A percentile compares a stretch with the other conserved stretches of the same genome.
These are phyloP conservation scores for Gossypium raimondii DNA, from an alignment of 345 rosid genomes.

Conservation along the genomic window DNA sequence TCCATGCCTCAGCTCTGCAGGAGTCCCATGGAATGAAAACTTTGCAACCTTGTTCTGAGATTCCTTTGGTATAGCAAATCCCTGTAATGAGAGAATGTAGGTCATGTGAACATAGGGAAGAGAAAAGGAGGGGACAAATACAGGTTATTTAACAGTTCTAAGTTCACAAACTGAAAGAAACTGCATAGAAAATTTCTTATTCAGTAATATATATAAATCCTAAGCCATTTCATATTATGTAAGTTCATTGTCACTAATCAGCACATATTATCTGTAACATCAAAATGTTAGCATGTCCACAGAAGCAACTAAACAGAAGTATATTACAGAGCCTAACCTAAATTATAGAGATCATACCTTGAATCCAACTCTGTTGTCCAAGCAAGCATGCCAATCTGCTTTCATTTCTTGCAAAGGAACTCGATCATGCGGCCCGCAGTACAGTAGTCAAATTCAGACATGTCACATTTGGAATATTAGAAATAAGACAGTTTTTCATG, in stretches of 20 bases:
- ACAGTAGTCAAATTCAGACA: neutral
- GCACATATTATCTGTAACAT: neutral
- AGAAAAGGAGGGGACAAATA: neutral
- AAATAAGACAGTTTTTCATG: neutral
- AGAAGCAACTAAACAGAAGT: no score
- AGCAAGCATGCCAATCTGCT: constrained; percentile 90
- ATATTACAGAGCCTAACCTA: neutral
- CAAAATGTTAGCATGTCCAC: neutral
- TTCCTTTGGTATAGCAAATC: constrained; percentile 79
- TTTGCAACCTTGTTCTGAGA: constrained; percentile 66
- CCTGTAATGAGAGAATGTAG: constrained; percentile 36
- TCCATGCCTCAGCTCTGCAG: constrained; percentile 73
- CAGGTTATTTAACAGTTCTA: neutral
- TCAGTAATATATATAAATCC: neutral
- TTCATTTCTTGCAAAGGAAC: constrained; percentile 87
- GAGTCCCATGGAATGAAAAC: constrained; percentile 58
- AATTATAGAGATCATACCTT: constrained; percentile 52
- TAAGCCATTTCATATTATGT: neutral
- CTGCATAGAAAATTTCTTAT: neutral
- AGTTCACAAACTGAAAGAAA: neutral
- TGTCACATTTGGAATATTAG: neutral
- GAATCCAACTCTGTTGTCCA: constrained; percentile 79
- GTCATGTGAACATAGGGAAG: neutral
- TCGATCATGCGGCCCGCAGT: constrained; percentile 84
- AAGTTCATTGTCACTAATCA: neutral